Evolutionary conservation across 768 basidiomycete genomes (phyloP), one percentile per base, ranked within the genome.

Genomic region (Phlebiopsis gigantea): DNA sequence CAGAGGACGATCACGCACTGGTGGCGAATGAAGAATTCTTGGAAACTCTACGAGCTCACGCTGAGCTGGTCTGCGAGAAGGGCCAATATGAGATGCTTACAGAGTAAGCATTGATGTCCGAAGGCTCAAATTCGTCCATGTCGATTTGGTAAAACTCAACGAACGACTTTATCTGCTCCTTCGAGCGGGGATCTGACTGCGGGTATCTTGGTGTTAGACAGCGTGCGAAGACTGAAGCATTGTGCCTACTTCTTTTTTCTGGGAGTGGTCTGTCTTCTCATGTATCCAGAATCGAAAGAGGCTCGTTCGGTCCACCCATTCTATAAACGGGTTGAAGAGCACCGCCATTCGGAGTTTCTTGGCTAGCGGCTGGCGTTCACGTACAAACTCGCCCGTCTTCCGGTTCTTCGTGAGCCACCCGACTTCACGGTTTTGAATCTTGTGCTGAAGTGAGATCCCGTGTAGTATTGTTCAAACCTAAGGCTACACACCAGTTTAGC

Each of bases 321-420:
- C 53, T 12, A 29, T 46, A 26, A 46, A 17, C 6, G 53, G 43
- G 29, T 55, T 55, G 44, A 55, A 46, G 26, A 55, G 30, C 5
- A 55, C 14, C 19, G 46, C n/a, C 44, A 55, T 26, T 28, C 43
- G 22, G 7, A 45, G 22, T 24, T 55, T 55, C 53, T 55, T 46
- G 43, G 46, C 29, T 17, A 55, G 53, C 21, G 53, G 53, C 19
- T 26, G 17, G 19, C 30, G 53, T 43, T 55, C 53, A 26, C 53
- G 53, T 4, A 46, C 24, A n/a, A 55, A 24, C 28, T 55, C 53
- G 9, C 53, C 53, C 4, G 53, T 55, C 44, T 55, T 46, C 14
- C 53, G 53, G 24, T 55, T 34, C 29, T 55, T 43, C 17, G 53
- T 55, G n/a, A 55, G 43, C 53, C 53, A 55, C n/a, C 53, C 53